phyloP scores from a whole-genome alignment of 805 yeast species.

The Candida ovalis region DNA sequence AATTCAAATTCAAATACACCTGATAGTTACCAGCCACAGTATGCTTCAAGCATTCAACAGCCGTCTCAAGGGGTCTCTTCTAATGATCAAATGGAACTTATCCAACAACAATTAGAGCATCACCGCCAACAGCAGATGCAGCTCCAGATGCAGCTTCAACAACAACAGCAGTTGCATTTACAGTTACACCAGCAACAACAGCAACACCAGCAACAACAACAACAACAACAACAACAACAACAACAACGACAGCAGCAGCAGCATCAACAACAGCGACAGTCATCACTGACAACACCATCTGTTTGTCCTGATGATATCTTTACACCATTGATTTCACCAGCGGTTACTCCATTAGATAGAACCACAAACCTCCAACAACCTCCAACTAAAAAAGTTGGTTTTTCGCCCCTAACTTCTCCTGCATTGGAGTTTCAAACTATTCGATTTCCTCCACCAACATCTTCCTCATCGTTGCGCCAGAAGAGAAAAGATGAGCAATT shows the following conservation, averaged over 20 bases:
- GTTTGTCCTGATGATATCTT: conserved; percentile 59
- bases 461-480: conserved; percentile 22
- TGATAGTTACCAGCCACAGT: not conserved
- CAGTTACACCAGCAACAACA: conserved; percentile 10
- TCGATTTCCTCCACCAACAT: conserved; percentile 7
- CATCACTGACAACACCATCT: conserved; percentile 3
- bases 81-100: not conserved
- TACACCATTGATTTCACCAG: conserved; percentile 77
- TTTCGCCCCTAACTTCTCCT: conserved; percentile 62
- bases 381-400: conserved; percentile 20
- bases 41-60: not conserved
- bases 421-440: conserved; percentile 50
- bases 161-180: conserved; percentile 19
- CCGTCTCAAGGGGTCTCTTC: not conserved
- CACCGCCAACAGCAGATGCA: conserved; percentile 3
- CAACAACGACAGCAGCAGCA: conserved; percentile 1
- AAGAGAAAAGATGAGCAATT: conserved; percentile 27
- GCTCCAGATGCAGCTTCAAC: conserved; percentile 8
- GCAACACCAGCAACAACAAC: conserved; percentile 2
- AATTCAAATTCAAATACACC: conserved; percentile 1
- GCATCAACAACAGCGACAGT: not conserved
- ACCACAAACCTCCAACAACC: conserved; percentile 10
- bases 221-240: conserved; percentile 6
- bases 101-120: conserved; percentile 3
- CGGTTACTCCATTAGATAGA: conserved; percentile 59